Percentiles rank a stretch among this genome's conserved stretches.
Evolutionary conservation across 495 filamentous ascomycete genomes (phyloP).

Genomic region (Mytilinidion resinicola): DNA sequence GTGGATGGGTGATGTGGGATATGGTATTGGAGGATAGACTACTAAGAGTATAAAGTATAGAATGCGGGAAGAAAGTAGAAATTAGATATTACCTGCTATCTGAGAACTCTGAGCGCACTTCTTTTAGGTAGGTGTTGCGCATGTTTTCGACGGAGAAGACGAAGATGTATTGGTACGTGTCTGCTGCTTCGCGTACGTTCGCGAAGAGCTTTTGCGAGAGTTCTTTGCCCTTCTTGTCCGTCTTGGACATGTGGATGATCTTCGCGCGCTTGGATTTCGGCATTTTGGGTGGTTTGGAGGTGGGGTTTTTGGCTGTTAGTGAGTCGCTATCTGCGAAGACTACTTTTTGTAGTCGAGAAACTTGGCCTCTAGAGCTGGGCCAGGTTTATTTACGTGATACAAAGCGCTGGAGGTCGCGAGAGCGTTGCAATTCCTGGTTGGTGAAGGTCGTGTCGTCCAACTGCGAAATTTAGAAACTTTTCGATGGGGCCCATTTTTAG

Average conservation of each 20-base stretch:
- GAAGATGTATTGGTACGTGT: conserved; percentile 81
- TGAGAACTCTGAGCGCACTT: conserved; percentile 73
- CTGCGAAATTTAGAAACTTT: too few species aligned
- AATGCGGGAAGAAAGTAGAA: not conserved
- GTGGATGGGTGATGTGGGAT: not conserved
- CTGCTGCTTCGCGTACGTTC: conserved; percentile 78
- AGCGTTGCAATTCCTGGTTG: too few species aligned
- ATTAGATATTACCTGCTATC: conserved; percentile 84
- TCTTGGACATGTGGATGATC: conserved; percentile 81
- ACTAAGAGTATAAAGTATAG: not conserved
- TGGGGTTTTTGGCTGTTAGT: not conserved
- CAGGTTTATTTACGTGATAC: too few species aligned
- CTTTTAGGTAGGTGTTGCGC: conserved; percentile 95
- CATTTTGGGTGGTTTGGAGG: conserved; percentile 52
- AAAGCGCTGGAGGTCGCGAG: too few species aligned
- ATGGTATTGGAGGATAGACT: not conserved
- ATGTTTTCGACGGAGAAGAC: conserved; percentile 95
- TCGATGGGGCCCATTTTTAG: too few species aligned
- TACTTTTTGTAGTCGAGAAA: too few species aligned
- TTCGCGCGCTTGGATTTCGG: conserved; percentile 91
- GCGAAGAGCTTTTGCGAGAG: conserved; percentile 79
- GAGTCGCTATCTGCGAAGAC: too few species aligned
- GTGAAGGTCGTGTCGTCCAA: too few species aligned
- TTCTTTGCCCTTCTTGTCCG: conserved; percentile 87
- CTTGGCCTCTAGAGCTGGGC: too few species aligned